phyloP scores from a whole-genome alignment of 805 yeast species.

The Saturnispora ahearnii region DNA sequence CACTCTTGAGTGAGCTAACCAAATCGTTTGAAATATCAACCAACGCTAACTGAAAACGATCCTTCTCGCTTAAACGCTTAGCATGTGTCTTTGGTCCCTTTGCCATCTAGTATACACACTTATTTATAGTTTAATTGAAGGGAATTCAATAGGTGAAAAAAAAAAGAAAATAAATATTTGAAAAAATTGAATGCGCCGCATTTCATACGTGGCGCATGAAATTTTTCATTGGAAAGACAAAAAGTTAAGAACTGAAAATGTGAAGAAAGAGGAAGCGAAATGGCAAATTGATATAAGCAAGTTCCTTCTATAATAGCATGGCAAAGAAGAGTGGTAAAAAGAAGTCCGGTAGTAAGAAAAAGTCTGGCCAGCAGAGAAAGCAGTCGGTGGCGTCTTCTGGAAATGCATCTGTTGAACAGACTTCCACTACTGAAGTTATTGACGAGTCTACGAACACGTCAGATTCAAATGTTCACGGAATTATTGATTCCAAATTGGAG shows the following conservation, averaged over 20 bases:
- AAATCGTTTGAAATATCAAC: slow-evolving; percentile 84
- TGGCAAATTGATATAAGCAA: background rate
- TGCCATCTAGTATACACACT: slow-evolving; percentile 2
- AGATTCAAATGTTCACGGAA: no score
- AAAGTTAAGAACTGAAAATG: background rate
- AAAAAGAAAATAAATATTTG: background rate
- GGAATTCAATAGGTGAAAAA: background rate
- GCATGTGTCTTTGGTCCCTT: slow-evolving; percentile 39
- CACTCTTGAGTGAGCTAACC: slow-evolving; percentile 56
- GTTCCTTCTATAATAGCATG: background rate
- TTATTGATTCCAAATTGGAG: no score
- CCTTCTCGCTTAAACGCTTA: slow-evolving; percentile 82
- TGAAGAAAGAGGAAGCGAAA: background rate
- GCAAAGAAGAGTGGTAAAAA: slow-evolving; percentile 6
- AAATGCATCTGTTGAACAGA: background rate
- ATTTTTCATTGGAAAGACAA: background rate
- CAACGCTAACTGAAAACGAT: slow-evolving; percentile 85
- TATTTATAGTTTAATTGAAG: background rate
- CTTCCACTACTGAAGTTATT: background rate
- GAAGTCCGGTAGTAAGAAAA: slow-evolving; percentile 1
- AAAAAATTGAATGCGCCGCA: background rate
- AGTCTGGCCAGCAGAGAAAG: background rate
- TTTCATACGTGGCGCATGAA: background rate
- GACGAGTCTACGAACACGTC: no score
- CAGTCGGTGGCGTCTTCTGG: background rate